Evolutionary conservation across 768 basidiomycete species (phyloP), one percentile per base, ranked within the genome.

Genomic region (Russula compacta): DNA sequence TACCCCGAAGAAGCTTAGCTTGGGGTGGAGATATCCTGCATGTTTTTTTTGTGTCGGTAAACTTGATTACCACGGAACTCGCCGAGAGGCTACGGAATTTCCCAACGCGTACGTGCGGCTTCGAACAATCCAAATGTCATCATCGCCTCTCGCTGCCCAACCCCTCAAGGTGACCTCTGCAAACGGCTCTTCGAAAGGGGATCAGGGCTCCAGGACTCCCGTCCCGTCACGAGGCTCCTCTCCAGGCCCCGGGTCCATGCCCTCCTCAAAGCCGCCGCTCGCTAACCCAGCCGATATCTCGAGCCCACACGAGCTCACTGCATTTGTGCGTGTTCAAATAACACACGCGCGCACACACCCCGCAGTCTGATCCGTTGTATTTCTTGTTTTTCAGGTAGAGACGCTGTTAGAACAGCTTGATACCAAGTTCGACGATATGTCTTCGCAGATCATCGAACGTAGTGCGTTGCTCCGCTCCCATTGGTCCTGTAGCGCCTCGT

Each of bases 291-390:
- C 77, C 59, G 89, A 93, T 67, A 92, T 92, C 39, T 92, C 93
- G 2, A 92, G 90, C 68, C 94, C 94, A 1, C 93, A 95, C 71
- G 94, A 97, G 71, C 74, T 97, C 65, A 95, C 94, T 35, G 92
- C 92, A 21, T 97, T 94, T 74, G 94, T 97, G 71, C 73, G 89
- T 80, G 56, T 36, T n/a, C 24, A 29, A 29, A 29, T 29, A 29
- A 29, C 24, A 29, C 24, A 29, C 24, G 3, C 3, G 24, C 24
- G 7, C 21, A 11, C 35, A 29, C 11, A 17, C 7, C 10, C 11
- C n/a, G 2, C 35, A 29, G 24, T 29, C 24, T 29, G 24, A 29
- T 29, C 10, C 40, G 53, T 12, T 32, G 29, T 53, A 53, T 19
- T 33, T 35, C 32, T 44, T 17, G 40, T 53, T 19, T 9, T 15